These are phyloP conservation scores for Castanea mollissima DNA, from an alignment of 306 rosid species.

Conservation along the genomic window DNA sequence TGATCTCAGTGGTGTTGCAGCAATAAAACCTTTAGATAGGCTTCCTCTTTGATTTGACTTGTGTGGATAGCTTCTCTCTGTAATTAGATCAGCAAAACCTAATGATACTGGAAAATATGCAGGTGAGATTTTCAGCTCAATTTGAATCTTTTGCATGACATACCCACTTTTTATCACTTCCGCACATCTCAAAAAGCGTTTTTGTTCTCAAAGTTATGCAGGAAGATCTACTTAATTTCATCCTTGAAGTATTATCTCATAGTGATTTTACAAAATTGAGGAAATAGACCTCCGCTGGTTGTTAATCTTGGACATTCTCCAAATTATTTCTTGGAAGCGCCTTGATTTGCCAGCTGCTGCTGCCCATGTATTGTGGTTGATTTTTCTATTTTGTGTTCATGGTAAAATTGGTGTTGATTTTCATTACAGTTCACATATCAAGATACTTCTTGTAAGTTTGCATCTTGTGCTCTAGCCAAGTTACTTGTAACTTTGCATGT, in stretches of 20 bases:
- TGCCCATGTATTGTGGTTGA: neutral
- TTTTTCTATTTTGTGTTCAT: neutral
- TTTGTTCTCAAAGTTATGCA: neutral
- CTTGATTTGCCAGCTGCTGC: constrained; percentile 2
- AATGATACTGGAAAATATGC: neutral
- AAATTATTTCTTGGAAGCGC: constrained; percentile 6
- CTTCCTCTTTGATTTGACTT: constrained; percentile 53
- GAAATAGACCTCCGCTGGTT: neutral
- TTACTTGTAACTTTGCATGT: too few relatives aligned
- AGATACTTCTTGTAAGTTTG: neutral
- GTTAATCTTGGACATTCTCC: neutral
- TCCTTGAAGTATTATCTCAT: neutral
- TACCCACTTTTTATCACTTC: neutral
- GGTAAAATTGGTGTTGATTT: neutral
- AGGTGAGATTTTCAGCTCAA: neutral
- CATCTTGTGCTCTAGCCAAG: neutral
- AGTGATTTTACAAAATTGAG: neutral
- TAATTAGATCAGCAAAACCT: neutral
- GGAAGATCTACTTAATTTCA: neutral
- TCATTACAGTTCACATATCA: neutral
- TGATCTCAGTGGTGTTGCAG: constrained; percentile 50
- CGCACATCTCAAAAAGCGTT: neutral
- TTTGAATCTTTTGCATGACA: neutral
- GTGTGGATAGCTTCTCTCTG: constrained; percentile 1
- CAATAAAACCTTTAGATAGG: constrained; percentile 54